Base-by-base conservation (phyloP, 2,329 filamentous ascomycete species). In the Sclerotinia sclerotiorum region DNA sequence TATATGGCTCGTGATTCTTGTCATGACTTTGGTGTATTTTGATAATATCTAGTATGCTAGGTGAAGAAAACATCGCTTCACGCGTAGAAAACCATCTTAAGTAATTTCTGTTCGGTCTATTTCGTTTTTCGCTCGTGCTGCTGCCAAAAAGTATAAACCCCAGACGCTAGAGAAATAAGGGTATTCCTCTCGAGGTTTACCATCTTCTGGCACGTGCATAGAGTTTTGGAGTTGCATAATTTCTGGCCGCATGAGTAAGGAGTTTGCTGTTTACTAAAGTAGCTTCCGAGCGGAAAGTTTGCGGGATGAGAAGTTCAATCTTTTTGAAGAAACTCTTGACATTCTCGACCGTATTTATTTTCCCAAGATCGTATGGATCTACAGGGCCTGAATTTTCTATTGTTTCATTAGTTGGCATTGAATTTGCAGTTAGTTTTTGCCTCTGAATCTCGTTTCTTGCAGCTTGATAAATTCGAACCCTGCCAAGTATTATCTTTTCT, bases 1-100 rank as follows among this genome's bases (percentile, higher is more conserved):
- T 19, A 6, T 62, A 62, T 62, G 58, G 21, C 44, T 62, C 21
- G 44, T 62, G 58, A 62, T 62, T 49, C 58, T 24, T 24, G 13
- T 62, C 5, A 62, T 62, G 8, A 49, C 3, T 24, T 11, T n/a
- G 21, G 17, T 27, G 15, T 35, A 39, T 49, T 35, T 27, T 62
- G 7, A 10, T 51, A 19, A 15, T 24, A 49, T 39, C 21, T 24
- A 21, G 10, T 62, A 39, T 62, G 58, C 44, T 10, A 39, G 13
- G 32, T 24, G 29, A 51, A 51, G 32, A 21, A 27, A 39, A 15
- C 39, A 42, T 42, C 5, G 39, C 39, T 42, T 15, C 39, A 15
- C 39, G 39, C 13, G 11, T 15, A 42, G 10, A 21, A 27, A 51
- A n/a, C 19, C 11, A n/a, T 56, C 3, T 11, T 56, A n/a, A 21